Evolutionary conservation across 345 rosid genomes (phyloP), one percentile per base, ranked within the genome.

Genomic region (Acer yangbiense): DNA sequence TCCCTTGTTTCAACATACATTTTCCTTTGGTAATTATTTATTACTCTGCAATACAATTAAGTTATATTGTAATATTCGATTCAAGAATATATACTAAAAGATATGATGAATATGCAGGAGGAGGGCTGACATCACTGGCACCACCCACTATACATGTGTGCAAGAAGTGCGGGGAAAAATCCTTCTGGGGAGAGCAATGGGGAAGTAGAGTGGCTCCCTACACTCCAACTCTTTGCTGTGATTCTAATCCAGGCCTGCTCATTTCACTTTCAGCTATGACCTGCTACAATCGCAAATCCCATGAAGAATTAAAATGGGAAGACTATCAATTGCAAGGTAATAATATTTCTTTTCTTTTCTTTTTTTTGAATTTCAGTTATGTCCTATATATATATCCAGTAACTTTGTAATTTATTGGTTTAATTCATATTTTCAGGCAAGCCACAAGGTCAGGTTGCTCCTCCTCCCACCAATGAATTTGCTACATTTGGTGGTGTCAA

Each of bases 301-400:
- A 35, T 12, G 74, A 77, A 39, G 68, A 77, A 77, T 46, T 77
- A 67, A 77, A 75, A 77, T 70, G 75, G 70, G 48, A 50, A 77
- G 71, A 66, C 69, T 32, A 21, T 68, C 63, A 27, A 27, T 52
- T 7, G 10, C 60, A 20, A 35, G 39, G 60, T 65, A 14, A n/a
- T 35, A 35, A 4, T 35, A 35, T 5, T 35, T 35, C 39, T 35
- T 43, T 17, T 52, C 46, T 65, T 46, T 21, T 27, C 17, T 11
- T 50, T 3, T 25, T 12, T 18, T 7, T 46, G 0, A n/a, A 17
- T 3, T 68, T 61, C 17, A 50, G 3, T 13, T 50, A 13, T 50
- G 12, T 50, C 16, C 18, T 29, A 29, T 29, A 29, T 27, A 27
- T 29, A 29, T 29, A 29, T 2, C 32, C 32, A 29, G 3, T 50